These are phyloP conservation scores for Lolium multiflorum DNA, from an alignment of 176 grass and related monocot species.

Conservation along the genomic window DNA sequence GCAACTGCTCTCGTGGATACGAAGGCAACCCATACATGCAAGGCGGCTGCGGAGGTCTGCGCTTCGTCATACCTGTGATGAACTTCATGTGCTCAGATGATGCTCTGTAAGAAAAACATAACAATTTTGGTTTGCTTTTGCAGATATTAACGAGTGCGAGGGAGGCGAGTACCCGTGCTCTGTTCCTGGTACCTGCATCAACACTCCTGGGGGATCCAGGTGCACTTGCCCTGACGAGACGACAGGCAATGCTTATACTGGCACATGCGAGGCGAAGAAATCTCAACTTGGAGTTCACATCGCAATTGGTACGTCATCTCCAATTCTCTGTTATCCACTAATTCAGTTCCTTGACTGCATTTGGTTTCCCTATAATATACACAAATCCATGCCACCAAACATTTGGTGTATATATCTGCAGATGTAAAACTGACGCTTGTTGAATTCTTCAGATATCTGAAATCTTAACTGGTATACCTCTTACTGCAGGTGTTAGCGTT, in stretches of 20 bases:
- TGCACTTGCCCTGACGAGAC: slow-evolving; percentile 41
- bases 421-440: background rate
- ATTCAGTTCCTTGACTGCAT: background rate
- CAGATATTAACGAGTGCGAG: slow-evolving; percentile 68
- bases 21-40: slow-evolving; percentile 65
- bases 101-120: background rate
- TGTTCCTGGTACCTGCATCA: slow-evolving; percentile 46
- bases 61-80: background rate
- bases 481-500: background rate
- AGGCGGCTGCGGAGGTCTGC: slow-evolving; percentile 56
- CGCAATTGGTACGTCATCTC: background rate
- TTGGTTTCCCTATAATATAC: background rate
- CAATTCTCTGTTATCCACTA: background rate
- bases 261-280: background rate
- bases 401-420: background rate
- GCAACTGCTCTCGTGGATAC: slow-evolving; percentile 56
- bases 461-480: background rate
- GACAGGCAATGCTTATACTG: background rate
- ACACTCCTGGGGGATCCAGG: slow-evolving; percentile 45
- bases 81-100: background rate
- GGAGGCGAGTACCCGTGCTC: slow-evolving; percentile 42
- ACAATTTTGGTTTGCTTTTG: background rate
- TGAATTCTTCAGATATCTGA: background rate
- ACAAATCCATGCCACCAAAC: background rate
- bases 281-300: slow-evolving; percentile 1